Percentiles rank a stretch among this genome's conserved stretches.
Conservation (phyloP, 768 basidiomycete species). For the Boletus eberwhitei region DNA sequence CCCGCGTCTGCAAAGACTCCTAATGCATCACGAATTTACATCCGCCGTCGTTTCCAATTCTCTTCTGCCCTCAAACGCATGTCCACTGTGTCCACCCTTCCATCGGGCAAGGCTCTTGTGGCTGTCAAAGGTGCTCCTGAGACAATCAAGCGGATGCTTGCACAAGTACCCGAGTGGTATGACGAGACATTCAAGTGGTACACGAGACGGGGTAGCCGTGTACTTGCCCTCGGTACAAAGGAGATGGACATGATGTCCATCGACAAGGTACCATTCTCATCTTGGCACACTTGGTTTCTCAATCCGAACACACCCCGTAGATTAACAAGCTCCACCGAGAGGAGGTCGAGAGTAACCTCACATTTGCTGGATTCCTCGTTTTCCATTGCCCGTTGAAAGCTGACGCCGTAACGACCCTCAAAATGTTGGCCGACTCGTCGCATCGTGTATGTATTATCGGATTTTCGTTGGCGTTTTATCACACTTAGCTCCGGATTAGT, state of each 20-base stretch:
- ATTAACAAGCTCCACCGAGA: slow-evolving; percentile 87
- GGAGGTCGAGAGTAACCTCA: slow-evolving; percentile 70
- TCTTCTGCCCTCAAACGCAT: slow-evolving; percentile 97
- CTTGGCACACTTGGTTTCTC: not conserved
- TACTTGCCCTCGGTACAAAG: slow-evolving; percentile 88
- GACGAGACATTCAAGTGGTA: slow-evolving; percentile 96
- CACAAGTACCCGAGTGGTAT: slow-evolving; percentile 68
- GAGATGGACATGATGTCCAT: slow-evolving; percentile 66
- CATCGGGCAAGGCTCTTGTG: slow-evolving; percentile 57
- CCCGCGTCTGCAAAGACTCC: slow-evolving; percentile 50
- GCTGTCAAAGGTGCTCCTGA: slow-evolving; percentile 98
- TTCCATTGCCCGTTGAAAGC: slow-evolving; percentile 97
- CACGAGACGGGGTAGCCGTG: slow-evolving; percentile 89
- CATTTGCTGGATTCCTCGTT: slow-evolving; percentile 94
- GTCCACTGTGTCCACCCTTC: slow-evolving; percentile 78
- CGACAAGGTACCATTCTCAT: slow-evolving; percentile 58
- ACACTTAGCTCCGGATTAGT: slow-evolving; percentile 44
- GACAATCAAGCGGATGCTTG: slow-evolving; percentile 88
- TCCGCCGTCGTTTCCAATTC: slow-evolving; percentile 95
- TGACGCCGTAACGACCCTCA: slow-evolving; percentile 86
- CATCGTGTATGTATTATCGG: slow-evolving; percentile 69
- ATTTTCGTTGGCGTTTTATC: not conserved
- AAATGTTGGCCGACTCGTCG: slow-evolving; percentile 94
- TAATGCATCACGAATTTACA: slow-evolving; percentile 59
- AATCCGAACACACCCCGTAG: slow-evolving; percentile 35